Evolutionary conservation across 345 rosid species (phyloP).

Genomic region (Pugionium cornutum): DNA sequence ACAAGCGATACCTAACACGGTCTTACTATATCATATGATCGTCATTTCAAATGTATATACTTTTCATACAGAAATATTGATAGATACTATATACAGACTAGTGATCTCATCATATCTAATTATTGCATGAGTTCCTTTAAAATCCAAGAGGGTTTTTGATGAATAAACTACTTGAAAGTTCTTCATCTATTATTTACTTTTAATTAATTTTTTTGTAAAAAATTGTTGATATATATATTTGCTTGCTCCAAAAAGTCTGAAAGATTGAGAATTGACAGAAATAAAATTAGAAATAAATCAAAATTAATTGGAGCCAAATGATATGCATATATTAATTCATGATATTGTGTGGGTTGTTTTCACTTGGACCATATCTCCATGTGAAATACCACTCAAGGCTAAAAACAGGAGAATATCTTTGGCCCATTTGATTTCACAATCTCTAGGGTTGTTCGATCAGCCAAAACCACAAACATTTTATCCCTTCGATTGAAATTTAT

Average conservation of each 20-base stretch:
- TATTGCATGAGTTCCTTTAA: constrained; percentile 43
- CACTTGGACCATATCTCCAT: constrained; percentile 42
- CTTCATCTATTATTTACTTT: background rate
- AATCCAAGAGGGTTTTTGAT: constrained; percentile 49
- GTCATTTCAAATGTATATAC: constrained; percentile 19
- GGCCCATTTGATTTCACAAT: constrained; percentile 29
- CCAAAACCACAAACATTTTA: constrained; percentile 32
- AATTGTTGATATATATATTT: constrained; percentile 3
- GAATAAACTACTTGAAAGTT: constrained; percentile 31
- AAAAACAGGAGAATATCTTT: constrained; percentile 32
- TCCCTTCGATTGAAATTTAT: constrained; percentile 30
- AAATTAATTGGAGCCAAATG: constrained; percentile 12
- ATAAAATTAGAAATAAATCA: background rate
- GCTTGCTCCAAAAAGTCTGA: constrained; percentile 15
- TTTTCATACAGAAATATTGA: constrained; percentile 3
- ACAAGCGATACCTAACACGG: constrained; percentile 46
- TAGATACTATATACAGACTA: constrained; percentile 34
- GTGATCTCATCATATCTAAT: constrained; percentile 43
- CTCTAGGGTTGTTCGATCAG: constrained; percentile 34
- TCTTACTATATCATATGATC: constrained; percentile 45
- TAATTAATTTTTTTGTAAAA: background rate
- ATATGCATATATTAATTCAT: constrained; percentile 18
- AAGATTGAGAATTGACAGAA: constrained; percentile 16
- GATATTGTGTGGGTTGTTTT: constrained; percentile 33
- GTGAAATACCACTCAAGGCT: constrained; percentile 31